Conservation (phyloP, 2,329 filamentous ascomycete species). For the Sclerotiophoma versabilis region DNA sequence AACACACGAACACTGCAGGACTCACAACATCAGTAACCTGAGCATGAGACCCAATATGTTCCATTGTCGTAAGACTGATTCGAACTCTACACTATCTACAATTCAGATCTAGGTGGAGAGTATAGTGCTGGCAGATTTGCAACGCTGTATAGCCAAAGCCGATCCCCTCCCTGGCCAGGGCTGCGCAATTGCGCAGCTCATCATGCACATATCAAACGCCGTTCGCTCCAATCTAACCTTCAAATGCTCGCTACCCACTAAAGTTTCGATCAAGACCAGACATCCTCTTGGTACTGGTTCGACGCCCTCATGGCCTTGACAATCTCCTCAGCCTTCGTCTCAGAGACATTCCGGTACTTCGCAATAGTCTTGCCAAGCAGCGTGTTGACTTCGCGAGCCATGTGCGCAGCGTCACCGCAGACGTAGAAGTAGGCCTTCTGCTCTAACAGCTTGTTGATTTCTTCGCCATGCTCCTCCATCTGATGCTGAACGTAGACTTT, state of each 20-base stretch:
- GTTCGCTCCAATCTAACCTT: slow-evolving; percentile 34
- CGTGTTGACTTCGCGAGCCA: slow-evolving; percentile 91
- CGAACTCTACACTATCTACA: slow-evolving; percentile 19
- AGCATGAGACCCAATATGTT: background rate
- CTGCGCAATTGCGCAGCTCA: slow-evolving; percentile 6
- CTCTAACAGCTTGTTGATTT: slow-evolving; percentile 86
- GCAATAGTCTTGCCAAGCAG: slow-evolving; percentile 87
- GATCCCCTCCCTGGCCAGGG: background rate
- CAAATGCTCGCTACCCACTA: slow-evolving; percentile 34
- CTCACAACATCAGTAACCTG: slow-evolving; percentile 16
- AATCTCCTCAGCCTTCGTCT: slow-evolving; percentile 91
- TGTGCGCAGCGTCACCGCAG: slow-evolving; percentile 95
- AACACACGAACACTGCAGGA: slow-evolving; percentile 17
- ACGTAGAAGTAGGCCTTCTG: slow-evolving; percentile 96
- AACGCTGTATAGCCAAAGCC: slow-evolving; percentile 14
- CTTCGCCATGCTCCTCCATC: slow-evolving; percentile 79
- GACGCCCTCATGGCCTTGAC: slow-evolving; percentile 95
- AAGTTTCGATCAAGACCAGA: slow-evolving; percentile 62
- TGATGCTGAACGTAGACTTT: slow-evolving; percentile 98
- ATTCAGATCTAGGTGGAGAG: slow-evolving; percentile 2
- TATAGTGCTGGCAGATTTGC: background rate
- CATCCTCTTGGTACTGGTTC: slow-evolving; percentile 93
- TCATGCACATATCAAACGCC: slow-evolving; percentile 28
- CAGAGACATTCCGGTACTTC: slow-evolving; percentile 79
- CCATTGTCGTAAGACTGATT: background rate